phyloP scores from a whole-genome alignment of 2,329 filamentous ascomycete species.

The Pseudocercospora musae region DNA sequence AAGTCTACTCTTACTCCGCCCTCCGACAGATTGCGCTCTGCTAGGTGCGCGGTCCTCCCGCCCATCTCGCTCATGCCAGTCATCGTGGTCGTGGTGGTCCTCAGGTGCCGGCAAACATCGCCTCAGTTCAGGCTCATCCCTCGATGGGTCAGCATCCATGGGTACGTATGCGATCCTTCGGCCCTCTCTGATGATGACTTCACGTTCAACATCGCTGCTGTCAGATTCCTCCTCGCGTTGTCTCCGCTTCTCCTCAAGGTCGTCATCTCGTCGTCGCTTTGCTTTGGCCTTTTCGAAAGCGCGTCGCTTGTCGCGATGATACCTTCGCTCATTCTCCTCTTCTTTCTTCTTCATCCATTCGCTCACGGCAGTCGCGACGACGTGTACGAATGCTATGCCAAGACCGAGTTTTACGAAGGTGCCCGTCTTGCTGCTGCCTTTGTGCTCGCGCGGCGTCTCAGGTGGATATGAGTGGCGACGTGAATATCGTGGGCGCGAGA shows the following conservation, averaged over 20 bases:
- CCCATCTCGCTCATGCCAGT: slow-evolving; percentile 7
- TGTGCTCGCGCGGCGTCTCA: slow-evolving; percentile 3
- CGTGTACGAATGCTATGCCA: slow-evolving; percentile 10
- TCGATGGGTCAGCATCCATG: slow-evolving; percentile 1
- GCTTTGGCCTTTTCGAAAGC: slow-evolving; percentile 18
- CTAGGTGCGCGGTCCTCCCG: not conserved
- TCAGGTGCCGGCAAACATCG: slow-evolving; percentile 6
- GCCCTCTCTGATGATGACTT: slow-evolving; percentile 12
- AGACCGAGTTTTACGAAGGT: slow-evolving; percentile 14
- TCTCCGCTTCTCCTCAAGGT: slow-evolving; percentile 10
- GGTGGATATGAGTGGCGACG: slow-evolving; percentile 11
- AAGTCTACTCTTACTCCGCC: slow-evolving; percentile 11
- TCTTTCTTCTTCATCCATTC: slow-evolving; percentile 12
- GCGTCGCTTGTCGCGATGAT: slow-evolving; percentile 11
- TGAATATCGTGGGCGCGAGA: not conserved
- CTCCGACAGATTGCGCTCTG: slow-evolving; percentile 7
- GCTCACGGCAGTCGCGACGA: slow-evolving; percentile 10
- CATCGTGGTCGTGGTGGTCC: slow-evolving; percentile 5
- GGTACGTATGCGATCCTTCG: slow-evolving; percentile 10
- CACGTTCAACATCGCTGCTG: slow-evolving; percentile 7
- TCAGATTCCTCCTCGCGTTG: slow-evolving; percentile 30
- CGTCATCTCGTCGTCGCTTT: slow-evolving; percentile 13
- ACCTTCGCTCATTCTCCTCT: slow-evolving; percentile 5
- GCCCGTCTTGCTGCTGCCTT: slow-evolving; percentile 7
- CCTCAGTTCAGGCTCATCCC: slow-evolving; percentile 7